These are phyloP conservation scores for Xylaria longipes DNA, from an alignment of 495 filamentous ascomycete genomes.

Conservation along the genomic window DNA sequence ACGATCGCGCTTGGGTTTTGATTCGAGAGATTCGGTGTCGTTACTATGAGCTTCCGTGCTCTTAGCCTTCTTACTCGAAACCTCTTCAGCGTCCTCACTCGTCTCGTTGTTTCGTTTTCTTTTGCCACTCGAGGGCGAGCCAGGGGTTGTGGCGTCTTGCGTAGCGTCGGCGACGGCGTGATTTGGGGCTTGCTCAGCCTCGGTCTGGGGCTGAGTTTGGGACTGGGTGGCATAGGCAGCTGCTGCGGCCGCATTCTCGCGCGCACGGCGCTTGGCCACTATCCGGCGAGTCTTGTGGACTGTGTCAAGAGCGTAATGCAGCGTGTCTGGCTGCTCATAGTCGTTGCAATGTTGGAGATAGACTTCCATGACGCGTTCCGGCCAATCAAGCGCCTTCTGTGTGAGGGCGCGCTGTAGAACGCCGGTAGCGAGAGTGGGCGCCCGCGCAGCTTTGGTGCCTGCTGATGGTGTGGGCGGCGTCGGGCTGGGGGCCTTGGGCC, in stretches of 20 bases:
- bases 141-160: constrained; percentile 32
- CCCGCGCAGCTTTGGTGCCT: constrained; percentile 37
- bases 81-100: constrained; percentile 50
- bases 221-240: constrained; percentile 47
- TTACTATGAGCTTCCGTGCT: constrained; percentile 50
- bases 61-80: constrained; percentile 64
- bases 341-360: constrained; percentile 87
- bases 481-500: constrained; percentile 50
- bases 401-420: constrained; percentile 77
- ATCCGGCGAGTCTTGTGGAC: constrained; percentile 68
- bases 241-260: constrained; percentile 65
- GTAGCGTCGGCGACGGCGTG: constrained; percentile 35
- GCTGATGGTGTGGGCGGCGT: constrained; percentile 47
- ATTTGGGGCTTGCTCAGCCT: constrained; percentile 43
- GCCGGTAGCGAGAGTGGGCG: constrained; percentile 69
- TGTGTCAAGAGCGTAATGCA: constrained; percentile 72
- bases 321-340: constrained; percentile 75
- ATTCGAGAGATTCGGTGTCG: constrained; percentile 43
- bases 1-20: constrained; percentile 74
- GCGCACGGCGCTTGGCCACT: constrained; percentile 69
- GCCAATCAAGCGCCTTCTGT: constrained; percentile 80
- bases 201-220: constrained; percentile 33
- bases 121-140: constrained; percentile 57
- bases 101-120: constrained; percentile 67
- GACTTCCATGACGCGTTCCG: constrained; percentile 83